Base-by-base conservation (phyloP, 495 filamentous ascomycete species). In the Mytilinidion resinicola region DNA sequence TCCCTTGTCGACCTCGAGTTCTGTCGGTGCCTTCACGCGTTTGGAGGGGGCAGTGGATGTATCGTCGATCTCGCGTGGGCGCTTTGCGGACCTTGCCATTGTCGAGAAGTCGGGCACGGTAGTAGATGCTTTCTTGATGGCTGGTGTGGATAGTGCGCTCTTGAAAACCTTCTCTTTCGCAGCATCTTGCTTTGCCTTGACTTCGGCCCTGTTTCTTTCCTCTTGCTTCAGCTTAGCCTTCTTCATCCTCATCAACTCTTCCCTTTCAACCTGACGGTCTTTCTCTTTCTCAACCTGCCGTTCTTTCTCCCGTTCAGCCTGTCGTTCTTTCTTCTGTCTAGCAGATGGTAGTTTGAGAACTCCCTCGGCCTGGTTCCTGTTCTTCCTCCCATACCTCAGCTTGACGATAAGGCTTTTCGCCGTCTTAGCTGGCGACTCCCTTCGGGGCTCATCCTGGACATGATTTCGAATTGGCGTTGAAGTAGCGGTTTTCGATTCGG, bases 21-120 rank as follows among this genome's bases (percentile, higher is more conserved):
- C 12, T 17, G 48, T 25, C 9, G 53, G 56, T 15, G 59, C 43
- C 39, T 59, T 64, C 19, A 39, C 58, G 2, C 67, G 67, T 51
- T 69, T 69, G 7, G 55, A 34, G 12, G 63, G 51, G 20, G 44
- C 51, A 14, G 56, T 48, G 10, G 25, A 19, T 30, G 55, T 30
- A 11, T 66, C 64, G 15, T 69, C 67, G 25, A 62, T 58, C 19
- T 6, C 34, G 3, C 67, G 53, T 8, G 55, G 41, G 2, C 67
- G 64, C 56, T 69, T 69, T 52, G 62, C 61, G 25, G 25, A 30
- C 25, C 6, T 30, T 30, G 25, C 2, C 25, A 6, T 30, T 30
- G 25, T 6, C 25, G 25, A 30, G 25, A 6, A 3, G 25, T 30
- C 25, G 25, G 25, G 6, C n/a, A 12, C 14, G 10, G 21, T 33